Evolutionary conservation across 2,329 filamentous ascomycete genomes (phyloP).

Genomic region (Sporothrix euskadiensis): DNA sequence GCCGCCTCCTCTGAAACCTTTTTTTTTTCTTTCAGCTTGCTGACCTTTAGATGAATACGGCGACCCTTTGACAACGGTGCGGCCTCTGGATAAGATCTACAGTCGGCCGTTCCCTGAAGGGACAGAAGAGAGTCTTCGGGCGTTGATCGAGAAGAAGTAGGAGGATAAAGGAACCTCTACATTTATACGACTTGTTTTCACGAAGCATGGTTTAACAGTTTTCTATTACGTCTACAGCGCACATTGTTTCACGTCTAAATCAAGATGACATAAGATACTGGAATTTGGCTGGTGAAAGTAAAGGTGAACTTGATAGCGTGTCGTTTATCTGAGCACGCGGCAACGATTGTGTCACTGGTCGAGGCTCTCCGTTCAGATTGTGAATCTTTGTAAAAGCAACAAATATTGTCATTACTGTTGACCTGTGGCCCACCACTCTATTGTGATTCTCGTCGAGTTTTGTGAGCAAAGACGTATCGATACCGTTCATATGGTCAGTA

Average conservation of each 20-base stretch:
- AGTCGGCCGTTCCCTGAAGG: constrained; percentile 36
- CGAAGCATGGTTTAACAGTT: not conserved
- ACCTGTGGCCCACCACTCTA: not conserved
- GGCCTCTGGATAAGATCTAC: constrained; percentile 36
- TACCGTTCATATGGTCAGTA: not conserved
- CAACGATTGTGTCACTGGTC: not conserved
- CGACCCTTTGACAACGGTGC: constrained; percentile 49
- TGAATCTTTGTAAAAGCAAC: no score
- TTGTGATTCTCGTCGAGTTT: not conserved
- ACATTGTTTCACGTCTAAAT: not conserved
- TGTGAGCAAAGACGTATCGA: not conserved
- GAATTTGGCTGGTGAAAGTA: not conserved
- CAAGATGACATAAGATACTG: not conserved
- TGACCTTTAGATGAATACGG: constrained; percentile 43
- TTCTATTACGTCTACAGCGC: not conserved
- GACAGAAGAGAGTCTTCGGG: constrained; percentile 45
- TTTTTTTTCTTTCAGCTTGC: not conserved
- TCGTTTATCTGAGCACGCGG: not conserved
- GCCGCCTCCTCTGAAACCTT: constrained; percentile 27
- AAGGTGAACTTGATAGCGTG: not conserved
- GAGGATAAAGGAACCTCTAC: no score
- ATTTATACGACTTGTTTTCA: not conserved
- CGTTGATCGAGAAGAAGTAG: constrained; percentile 21
- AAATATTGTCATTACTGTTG: not conserved
- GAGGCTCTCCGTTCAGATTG: not conserved